Base-by-base conservation (phyloP, 495 filamentous ascomycete genomes). In the Aspergillus steynii region DNA sequence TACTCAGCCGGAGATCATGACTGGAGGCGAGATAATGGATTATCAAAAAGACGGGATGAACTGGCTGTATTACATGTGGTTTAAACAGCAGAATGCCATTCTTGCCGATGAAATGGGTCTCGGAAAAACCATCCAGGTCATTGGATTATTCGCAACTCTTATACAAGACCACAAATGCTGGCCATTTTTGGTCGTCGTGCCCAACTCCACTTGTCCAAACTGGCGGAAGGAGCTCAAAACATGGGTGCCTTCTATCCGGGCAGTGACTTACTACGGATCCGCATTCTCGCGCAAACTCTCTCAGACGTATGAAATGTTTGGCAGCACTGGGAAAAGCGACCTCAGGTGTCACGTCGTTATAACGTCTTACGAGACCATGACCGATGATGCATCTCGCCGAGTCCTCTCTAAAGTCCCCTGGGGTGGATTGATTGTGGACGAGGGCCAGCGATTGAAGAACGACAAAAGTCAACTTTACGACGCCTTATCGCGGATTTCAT, bases 81-180 rank as follows among this genome's bases (percentile, higher is more conserved):
- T 90, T 61, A 77, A 84, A 52, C 80, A 87, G 61, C 83, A 90
- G 61, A 98, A 96, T 66, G 88, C 89, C n/a, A 95, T 99, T 66
- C 84, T 99, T 2, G 96, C 96, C 2, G 96, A 99, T 66, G 96
- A 99, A 70, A 99, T 99, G 96, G 96, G 96, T 4, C 85, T 99
- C 9, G 96, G 96, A 29, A 99, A 99, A 79, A 99, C 96, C 0
- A 90, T 99, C 52, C 96, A 99, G 71, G 85, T 97, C 54, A 93
- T 99, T 57, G 86, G 86, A 2, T 83, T 96, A 54, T 77, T 99
- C 8, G 85, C 90, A 8, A 85, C 89, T 14, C 73, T 99, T n/a
- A 83, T 90, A 31, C 80, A 90, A 63, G 86, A 91, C 34, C 92
- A 94, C 48, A 81, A 81, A 52, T 90, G 91, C 70, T 99, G 90